These are phyloP conservation scores for Tricholoma flavovirens DNA, from an alignment of 768 basidiomycete species.

Conservation along the genomic window DNA sequence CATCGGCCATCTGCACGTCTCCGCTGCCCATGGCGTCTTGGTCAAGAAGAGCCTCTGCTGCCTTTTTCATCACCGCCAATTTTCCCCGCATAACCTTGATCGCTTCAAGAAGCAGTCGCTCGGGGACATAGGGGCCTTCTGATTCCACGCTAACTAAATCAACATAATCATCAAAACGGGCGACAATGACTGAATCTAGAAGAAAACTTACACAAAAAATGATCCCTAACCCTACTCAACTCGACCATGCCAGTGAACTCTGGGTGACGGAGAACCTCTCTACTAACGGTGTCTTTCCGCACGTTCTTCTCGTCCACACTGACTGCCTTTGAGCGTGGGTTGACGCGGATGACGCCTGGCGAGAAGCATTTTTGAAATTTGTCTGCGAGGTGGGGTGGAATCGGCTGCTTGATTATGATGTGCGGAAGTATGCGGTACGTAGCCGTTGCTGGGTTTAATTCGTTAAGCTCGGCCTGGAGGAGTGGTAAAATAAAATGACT, in stretches of 20 bases:
- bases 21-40: slow-evolving; percentile 29
- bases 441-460: slow-evolving; percentile 65
- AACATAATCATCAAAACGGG: neutral
- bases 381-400: slow-evolving; percentile 68
- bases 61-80: slow-evolving; percentile 51
- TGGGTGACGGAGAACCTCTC: slow-evolving; percentile 88
- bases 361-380: slow-evolving; percentile 90
- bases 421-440: slow-evolving; percentile 90
- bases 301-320: slow-evolving; percentile 59
- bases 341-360: slow-evolving; percentile 66
- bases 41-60: slow-evolving; percentile 52
- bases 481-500: slow-evolving; percentile 16
- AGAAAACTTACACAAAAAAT: slow-evolving; percentile 21
- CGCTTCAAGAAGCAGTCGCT: slow-evolving; percentile 76
- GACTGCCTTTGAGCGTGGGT: slow-evolving; percentile 51
- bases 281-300: slow-evolving; percentile 81
- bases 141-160: slow-evolving; percentile 80
- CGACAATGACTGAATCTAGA: neutral
- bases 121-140: slow-evolving; percentile 81
- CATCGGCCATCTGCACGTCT: slow-evolving; percentile 53
- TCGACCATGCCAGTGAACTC: slow-evolving; percentile 84
- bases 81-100: slow-evolving; percentile 81
- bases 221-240: slow-evolving; percentile 82
- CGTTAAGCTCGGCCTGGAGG: neutral
- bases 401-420: slow-evolving; percentile 69